Percentiles rank a stretch among this genome's conserved stretches.
phyloP scores from a whole-genome alignment of 805 yeast species.

The Monosporozyma solicola region DNA sequence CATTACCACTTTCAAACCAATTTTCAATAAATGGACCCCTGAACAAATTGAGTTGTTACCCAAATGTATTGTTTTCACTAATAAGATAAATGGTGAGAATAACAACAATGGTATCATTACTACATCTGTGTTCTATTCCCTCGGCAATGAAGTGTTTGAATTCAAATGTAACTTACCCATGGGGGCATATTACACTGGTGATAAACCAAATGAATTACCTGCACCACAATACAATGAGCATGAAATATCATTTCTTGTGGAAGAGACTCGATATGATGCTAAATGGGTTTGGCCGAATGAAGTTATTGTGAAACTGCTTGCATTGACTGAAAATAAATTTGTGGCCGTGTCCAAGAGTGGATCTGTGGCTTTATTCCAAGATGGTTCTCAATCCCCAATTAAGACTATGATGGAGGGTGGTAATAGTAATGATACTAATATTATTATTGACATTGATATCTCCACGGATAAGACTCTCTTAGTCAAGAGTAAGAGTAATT shows the following conservation, averaged over 20 bases:
- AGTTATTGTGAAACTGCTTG: constrained; percentile 16
- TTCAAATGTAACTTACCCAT: constrained; percentile 23
- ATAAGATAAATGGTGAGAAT: constrained; percentile 16
- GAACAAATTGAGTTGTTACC: constrained; percentile 6
- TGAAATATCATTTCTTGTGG: constrained; percentile 1
- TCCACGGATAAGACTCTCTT: constrained; percentile 15
- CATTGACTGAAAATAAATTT: constrained; percentile 17
- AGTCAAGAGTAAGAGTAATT: constrained; percentile 15
- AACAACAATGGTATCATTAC: constrained; percentile 21
- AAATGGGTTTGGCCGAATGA: constrained; percentile 25
- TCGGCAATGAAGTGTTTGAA: constrained; percentile 23
- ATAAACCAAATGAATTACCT: neutral
- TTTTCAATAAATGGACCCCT: constrained; percentile 13
- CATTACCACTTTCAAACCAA: constrained; percentile 31
- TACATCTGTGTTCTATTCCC: constrained; percentile 21
- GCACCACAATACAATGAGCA: constrained; percentile 3
- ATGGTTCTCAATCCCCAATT: constrained; percentile 18
- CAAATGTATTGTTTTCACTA: constrained; percentile 20
- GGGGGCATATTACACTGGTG: constrained; percentile 12
- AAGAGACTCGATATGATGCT: constrained; percentile 12
- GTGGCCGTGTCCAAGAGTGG: constrained; percentile 23
- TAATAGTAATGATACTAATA: constrained; percentile 5
- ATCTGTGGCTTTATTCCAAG: constrained; percentile 28
- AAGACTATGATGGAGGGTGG: constrained; percentile 12
- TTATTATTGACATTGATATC: constrained; percentile 16